phyloP scores from a whole-genome alignment of 2,329 filamentous ascomycete genomes.

The Orbilia brochopaga region DNA sequence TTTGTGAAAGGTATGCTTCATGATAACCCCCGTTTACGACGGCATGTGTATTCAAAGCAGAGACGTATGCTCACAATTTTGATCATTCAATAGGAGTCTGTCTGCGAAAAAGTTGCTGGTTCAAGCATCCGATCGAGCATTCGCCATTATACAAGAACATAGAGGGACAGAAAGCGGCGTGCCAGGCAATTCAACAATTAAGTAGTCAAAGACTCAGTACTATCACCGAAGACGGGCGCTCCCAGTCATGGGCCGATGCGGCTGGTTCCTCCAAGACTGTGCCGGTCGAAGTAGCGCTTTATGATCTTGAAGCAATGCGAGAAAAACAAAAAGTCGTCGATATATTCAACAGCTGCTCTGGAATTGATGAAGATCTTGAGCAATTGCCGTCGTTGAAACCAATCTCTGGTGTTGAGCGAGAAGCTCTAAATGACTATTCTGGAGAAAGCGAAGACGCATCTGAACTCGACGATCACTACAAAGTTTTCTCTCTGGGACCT shows the following conservation, averaged over 20 bases:
- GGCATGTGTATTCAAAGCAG: background rate
- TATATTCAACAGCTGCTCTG: background rate
- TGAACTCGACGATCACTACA: background rate
- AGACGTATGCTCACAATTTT: background rate
- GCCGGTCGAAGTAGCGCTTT: background rate
- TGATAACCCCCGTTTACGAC: background rate
- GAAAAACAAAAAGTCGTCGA: background rate
- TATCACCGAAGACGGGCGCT: background rate
- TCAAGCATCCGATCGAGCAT: conserved; percentile 10
- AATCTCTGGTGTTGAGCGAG: background rate
- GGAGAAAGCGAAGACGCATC: background rate
- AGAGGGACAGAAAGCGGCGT: conserved; percentile 4
- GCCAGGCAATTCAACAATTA: background rate
- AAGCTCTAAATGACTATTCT: background rate
- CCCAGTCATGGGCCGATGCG: background rate
- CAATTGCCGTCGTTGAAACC: background rate
- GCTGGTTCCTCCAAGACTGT: background rate
- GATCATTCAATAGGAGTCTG: conserved; percentile 2
- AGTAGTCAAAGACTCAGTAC: background rate
- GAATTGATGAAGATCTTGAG: background rate
- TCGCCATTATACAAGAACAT: conserved; percentile 7
- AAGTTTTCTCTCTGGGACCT: background rate
- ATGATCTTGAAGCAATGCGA: background rate
- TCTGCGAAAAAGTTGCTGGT: background rate
- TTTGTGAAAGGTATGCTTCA: conserved; percentile 10